Percentiles rank a stretch among this genome's conserved stretches.
Evolutionary conservation across 176 grass and related monocot species (phyloP).

Genomic region (Oryza meyeriana): DNA sequence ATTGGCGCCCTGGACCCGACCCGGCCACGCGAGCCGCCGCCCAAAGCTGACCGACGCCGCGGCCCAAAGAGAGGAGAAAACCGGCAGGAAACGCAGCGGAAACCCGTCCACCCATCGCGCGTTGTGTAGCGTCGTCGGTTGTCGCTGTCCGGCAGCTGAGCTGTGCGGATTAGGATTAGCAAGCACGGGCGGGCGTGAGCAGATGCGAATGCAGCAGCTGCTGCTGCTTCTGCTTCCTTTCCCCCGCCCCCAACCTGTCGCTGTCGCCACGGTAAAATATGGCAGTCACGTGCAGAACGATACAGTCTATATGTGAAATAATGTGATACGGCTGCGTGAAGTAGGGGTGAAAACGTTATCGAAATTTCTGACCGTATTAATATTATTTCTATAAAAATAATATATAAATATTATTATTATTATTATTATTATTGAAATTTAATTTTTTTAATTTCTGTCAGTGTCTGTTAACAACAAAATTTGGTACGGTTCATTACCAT

Average conservation of each 20-base stretch:
- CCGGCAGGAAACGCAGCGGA: background rate
- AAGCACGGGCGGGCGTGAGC: too few species aligned
- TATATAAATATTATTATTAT: too few species aligned
- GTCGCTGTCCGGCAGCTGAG: background rate
- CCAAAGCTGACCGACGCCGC: slow-evolving; percentile 59
- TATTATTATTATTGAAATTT: too few species aligned
- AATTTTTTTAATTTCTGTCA: too few species aligned
- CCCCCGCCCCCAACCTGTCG: background rate
- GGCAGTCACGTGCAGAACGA: background rate
- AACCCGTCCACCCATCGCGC: slow-evolving; percentile 10
- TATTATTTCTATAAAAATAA: too few species aligned
- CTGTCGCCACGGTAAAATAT: background rate
- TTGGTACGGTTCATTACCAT: too few species aligned
- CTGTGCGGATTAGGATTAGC: background rate
- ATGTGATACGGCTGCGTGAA: too few species aligned
- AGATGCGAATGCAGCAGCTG: too few species aligned
- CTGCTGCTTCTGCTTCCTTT: background rate
- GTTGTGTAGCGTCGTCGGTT: background rate
- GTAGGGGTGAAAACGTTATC: too few species aligned
- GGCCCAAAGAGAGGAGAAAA: background rate
- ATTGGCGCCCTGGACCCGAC: background rate
- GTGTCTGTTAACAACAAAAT: too few species aligned
- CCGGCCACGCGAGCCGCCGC: slow-evolving; percentile 19
- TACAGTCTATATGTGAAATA: too few species aligned
- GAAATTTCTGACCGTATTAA: too few species aligned